A percentile compares a stretch with the other conserved stretches of the same genome.
These are phyloP conservation scores for Elaeis guineensis DNA, from an alignment of 176 grass and related monocot genomes.

Conservation along the genomic window DNA sequence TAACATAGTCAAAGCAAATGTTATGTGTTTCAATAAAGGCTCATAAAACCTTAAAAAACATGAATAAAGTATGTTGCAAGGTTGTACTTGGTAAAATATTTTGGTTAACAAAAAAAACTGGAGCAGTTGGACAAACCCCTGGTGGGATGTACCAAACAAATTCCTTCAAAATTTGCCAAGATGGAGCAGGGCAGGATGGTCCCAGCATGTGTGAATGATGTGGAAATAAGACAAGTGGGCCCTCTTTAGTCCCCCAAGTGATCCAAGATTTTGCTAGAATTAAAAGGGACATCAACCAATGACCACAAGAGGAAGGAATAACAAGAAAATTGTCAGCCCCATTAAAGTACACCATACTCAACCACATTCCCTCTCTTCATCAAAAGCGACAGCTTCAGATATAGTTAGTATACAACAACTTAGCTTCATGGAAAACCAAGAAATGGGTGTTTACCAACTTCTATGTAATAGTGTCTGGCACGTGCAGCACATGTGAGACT, in stretches of 20 bases:
- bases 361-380: conserved; percentile 17
- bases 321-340: conserved; percentile 6
- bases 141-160: no score
- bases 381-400: conserved; percentile 19
- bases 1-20: no score
- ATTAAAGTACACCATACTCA: conserved; percentile 13
- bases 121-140: neutral
- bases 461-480: no score
- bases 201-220: no score
- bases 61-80: conserved; percentile 24
- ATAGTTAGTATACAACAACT: conserved; percentile 25
- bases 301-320: conserved; percentile 13
- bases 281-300: conserved; percentile 30
- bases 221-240: no score
- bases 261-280: neutral
- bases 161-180: neutral
- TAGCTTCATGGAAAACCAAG: neutral
- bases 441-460: no score
- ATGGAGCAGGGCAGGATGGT: neutral
- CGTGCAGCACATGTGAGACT: no score
- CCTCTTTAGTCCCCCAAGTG: no score
- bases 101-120: neutral
- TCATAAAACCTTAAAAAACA: conserved; percentile 17
- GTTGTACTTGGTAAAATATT: conserved; percentile 8
- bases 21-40: conserved; percentile 9